Evolutionary conservation across 2,329 filamentous ascomycete species (phyloP), one percentile per base, ranked within the genome.

Genomic region (Trichoderma arundinaceum): DNA sequence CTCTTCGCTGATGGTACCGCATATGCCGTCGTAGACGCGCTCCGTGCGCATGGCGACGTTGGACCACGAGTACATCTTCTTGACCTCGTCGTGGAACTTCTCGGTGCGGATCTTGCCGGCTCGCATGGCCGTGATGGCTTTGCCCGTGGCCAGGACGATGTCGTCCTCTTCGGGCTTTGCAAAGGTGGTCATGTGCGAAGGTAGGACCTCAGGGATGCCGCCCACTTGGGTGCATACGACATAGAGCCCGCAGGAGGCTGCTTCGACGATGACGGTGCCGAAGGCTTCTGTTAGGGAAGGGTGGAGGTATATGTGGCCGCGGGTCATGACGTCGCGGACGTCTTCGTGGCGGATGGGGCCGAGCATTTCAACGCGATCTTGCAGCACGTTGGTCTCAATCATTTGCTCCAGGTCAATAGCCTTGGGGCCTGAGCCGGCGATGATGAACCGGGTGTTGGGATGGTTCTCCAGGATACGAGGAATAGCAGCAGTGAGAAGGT

Each of bases 51-150:
- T 86, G 13, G 95, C 95, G 33, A 99, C 94, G 76, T 99, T 94
- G 33, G 92, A 92, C 95, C 95, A 99, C 1, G 92, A 96, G 80
- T 99, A 99, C 95, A 98, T 98, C 81, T 91, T 92, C 77, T 94
- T 93, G 68, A 99, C 95, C 77, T 98, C 92, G 70, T 97, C 94
- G 76, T 99, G 95, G 74, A 99, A 99, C 48, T 90, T 87, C 76
- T 98, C 94, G 0, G 95, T 96, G 68, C 92, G 89, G 33, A 99
- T 90, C 72, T 90, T 92, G 71, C 94, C 94, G 6, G 90, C 90
- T 51, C 94, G 89, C 64, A 99, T 84, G 35, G 92, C 90, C 0
- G 89, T 90, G 68, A 99, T 98, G 17, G 96, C 95, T 70, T 90
- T 90, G 17, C 92, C 91, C 0, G 96, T 97, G 3, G 94, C 95